These are phyloP conservation scores for Hericium rajendrae DNA, from an alignment of 768 basidiomycete species.

Conservation along the genomic window DNA sequence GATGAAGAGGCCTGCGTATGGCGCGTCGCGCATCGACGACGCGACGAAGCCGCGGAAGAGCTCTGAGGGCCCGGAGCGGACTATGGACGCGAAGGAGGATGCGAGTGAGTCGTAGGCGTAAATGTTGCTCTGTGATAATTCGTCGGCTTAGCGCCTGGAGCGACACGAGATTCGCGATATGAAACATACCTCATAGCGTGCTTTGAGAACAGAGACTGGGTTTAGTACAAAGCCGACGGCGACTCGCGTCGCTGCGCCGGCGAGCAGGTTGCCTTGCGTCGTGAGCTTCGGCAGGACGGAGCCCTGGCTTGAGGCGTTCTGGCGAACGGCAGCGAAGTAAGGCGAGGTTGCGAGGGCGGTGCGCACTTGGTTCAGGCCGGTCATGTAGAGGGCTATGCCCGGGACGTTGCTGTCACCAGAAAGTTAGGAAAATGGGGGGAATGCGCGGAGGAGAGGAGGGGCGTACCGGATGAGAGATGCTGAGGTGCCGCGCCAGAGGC, in stretches of 20 bases:
- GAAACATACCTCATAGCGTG: slow-evolving; percentile 68
- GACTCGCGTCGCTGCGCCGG: slow-evolving; percentile 77
- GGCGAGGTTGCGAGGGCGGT: slow-evolving; percentile 61
- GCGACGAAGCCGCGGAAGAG: slow-evolving; percentile 80
- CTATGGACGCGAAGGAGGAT: slow-evolving; percentile 48
- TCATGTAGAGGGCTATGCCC: slow-evolving; percentile 89
- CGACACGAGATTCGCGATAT: no score
- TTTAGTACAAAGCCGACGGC: slow-evolving; percentile 78
- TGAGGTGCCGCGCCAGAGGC: slow-evolving; percentile 83
- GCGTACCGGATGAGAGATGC: slow-evolving; percentile 66
- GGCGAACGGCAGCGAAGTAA: slow-evolving; percentile 42
- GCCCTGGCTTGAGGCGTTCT: slow-evolving; percentile 14
- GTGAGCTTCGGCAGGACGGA: slow-evolving; percentile 67
- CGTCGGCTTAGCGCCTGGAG: neutral
- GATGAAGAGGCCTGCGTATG: slow-evolving; percentile 86
- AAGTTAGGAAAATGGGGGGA: neutral
- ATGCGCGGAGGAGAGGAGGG: neutral
- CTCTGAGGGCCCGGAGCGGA: slow-evolving; percentile 67
- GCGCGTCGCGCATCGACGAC: slow-evolving; percentile 88
- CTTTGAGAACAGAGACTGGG: slow-evolving; percentile 86
- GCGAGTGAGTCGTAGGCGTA: slow-evolving; percentile 59
- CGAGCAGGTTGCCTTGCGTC: slow-evolving; percentile 70
- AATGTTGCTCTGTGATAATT: slow-evolving; percentile 55
- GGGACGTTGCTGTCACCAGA: slow-evolving; percentile 67
- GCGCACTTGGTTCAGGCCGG: slow-evolving; percentile 76